phyloP scores from a whole-genome alignment of 2,329 filamentous ascomycete genomes.

The Xylariaceae sp. region DNA sequence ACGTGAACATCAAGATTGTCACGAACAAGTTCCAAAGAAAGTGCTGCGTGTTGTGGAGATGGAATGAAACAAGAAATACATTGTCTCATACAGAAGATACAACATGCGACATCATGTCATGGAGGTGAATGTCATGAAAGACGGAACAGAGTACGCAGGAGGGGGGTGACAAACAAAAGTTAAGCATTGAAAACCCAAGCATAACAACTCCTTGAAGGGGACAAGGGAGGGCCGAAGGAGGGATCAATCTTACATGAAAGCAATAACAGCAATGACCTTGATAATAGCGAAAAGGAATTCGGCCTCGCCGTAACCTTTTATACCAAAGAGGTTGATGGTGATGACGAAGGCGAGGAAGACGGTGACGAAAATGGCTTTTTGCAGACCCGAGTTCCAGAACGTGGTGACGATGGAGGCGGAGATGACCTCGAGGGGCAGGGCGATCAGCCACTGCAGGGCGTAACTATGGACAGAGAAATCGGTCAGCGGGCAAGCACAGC shows the following conservation, averaged over 20 bases:
- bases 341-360: slow-evolving; percentile 78
- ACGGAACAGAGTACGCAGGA: no score
- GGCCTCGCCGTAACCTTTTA: slow-evolving; percentile 85
- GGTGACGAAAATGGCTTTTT: slow-evolving; percentile 74
- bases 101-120: no score
- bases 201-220: no score
- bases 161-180: no score
- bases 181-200: no score
- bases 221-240: background rate
- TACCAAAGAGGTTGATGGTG: slow-evolving; percentile 80
- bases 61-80: no score
- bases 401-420: slow-evolving; percentile 80
- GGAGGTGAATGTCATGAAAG: no score
- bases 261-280: slow-evolving; percentile 82
- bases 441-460: slow-evolving; percentile 81
- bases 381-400: slow-evolving; percentile 68
- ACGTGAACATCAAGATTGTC: no score
- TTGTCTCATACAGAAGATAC: no score
- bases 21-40: no score
- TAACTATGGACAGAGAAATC: slow-evolving; percentile 52
- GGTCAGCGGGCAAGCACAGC: background rate
- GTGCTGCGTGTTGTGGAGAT: no score
- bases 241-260: slow-evolving; percentile 69
- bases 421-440: slow-evolving; percentile 82
- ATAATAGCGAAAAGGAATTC: slow-evolving; percentile 85